These are phyloP conservation scores for barrel medic (Medicago truncatula) DNA, from an alignment of 306 rosid species.

Conservation along the genomic window MtrunA17r5.0-ANR NC_053042.1:9575001-9575500, in stretches of 20 bases:
- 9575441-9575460: constrained; percentile 46
- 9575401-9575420: not conserved
- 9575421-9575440: not conserved
- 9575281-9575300: constrained; percentile 95
- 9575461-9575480: constrained; percentile 95
- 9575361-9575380: constrained; percentile 1
- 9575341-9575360: not conserved
- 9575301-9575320: constrained; percentile 8
- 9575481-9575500: constrained; percentile 91
- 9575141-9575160: not conserved
- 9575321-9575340: not conserved
- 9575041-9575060: constrained; percentile 88
- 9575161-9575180: not conserved
- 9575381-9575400: not conserved
- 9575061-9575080: constrained; percentile 87
- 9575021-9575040: constrained; percentile 94
- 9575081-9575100: constrained; percentile 84
- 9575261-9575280: constrained; percentile 89
- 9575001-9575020: constrained; percentile 74
- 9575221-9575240: constrained; percentile 72
- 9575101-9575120: constrained; percentile 95
- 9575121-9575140: constrained; percentile 50
- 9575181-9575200: constrained; percentile 13
- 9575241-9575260: constrained; percentile 83
- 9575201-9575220: constrained; percentile 27